Evolutionary conservation across 2,329 filamentous ascomycete species (phyloP), one percentile per base, ranked within the genome.

Genomic region (Ciborinia camelliae): DNA sequence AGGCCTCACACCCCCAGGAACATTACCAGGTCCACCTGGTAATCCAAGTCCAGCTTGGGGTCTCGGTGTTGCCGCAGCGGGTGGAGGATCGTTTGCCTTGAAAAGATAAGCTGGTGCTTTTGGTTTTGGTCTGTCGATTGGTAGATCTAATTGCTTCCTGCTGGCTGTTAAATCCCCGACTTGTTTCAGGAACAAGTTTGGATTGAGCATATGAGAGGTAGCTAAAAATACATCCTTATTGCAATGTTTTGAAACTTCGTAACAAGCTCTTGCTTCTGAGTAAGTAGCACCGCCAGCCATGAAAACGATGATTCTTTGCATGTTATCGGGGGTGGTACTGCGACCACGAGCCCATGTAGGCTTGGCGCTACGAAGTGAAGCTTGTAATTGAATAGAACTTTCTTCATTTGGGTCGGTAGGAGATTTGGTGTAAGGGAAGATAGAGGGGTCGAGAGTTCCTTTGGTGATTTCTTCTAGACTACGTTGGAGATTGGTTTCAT

Each of bases 221-320:
- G 89, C 86, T 6, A 99, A 84, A 75, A 96, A 91, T n/a, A 98
- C 81, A 71, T 99, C 95, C 69, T 90, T 86, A 61, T 86, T 86
- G 54, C 86, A 86, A 58, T 86, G 80, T 61, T 87, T 84, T 2
- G 91, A 89, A 32, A 94, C 80, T 72, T 97, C 92, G 75, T 98
- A 98, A 78, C 95, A 99, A 15, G 88, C 84, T 35, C 95, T 87
- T 39, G 91, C 85, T 78, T 99, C 95, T 6, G 91, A 92, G 76
- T 94, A 97, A 0, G 95, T 98, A 26, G 95, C 95, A 52, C 95
- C 95, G 55, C 95, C 95, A 1, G 94, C 95, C 84, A 98, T 89
- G 75, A 97, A 98, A 20, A 98, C 88, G 66, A 99, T 90, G 62
- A 98, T 84, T 61, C 95, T 87, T 76, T 99, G 95, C 62, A 90